phyloP scores from a whole-genome alignment of 768 basidiomycete species.

The Floccularia luteovirens region DNA sequence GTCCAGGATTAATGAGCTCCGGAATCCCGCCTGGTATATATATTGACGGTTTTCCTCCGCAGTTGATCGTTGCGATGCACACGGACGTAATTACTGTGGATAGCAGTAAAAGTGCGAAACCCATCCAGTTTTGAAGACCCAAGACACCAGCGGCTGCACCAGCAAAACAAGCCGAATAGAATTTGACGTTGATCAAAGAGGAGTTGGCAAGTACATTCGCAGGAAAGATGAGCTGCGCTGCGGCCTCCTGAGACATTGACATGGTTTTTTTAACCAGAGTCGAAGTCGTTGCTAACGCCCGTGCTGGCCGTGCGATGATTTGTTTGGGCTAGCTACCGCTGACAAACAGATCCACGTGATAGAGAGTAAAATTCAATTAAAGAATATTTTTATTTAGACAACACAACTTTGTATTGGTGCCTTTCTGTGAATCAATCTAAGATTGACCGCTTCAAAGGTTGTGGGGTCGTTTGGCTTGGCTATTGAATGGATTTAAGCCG shows the following conservation, averaged over 20 bases:
- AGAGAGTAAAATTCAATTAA: too few relatives aligned
- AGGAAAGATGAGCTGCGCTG: conserved; percentile 55
- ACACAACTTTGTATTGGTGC: too few relatives aligned
- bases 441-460: too few relatives aligned
- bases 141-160: conserved; percentile 87
- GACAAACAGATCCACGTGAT: too few relatives aligned
- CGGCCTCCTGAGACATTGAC: conserved; percentile 40
- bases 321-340: too few relatives aligned
- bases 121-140: conserved; percentile 78
- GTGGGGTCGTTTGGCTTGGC: too few relatives aligned
- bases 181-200: conserved; percentile 60
- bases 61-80: conserved; percentile 63
- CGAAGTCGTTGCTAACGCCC: conserved; percentile 5
- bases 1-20: conserved; percentile 76
- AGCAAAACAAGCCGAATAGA: conserved; percentile 76
- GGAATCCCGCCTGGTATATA: conserved; percentile 56
- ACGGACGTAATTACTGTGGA: conserved; percentile 63
- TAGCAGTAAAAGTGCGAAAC: conserved; percentile 70
- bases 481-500: too few relatives aligned
- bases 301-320: too few relatives aligned
- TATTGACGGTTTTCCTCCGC: conserved; percentile 53
- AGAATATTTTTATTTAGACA: too few relatives aligned
- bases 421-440: too few relatives aligned
- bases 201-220: conserved; percentile 64
- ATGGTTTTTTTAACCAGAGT: too few relatives aligned